phyloP scores from a whole-genome alignment of 805 yeast genomes.

The Candida vaughaniae region DNA sequence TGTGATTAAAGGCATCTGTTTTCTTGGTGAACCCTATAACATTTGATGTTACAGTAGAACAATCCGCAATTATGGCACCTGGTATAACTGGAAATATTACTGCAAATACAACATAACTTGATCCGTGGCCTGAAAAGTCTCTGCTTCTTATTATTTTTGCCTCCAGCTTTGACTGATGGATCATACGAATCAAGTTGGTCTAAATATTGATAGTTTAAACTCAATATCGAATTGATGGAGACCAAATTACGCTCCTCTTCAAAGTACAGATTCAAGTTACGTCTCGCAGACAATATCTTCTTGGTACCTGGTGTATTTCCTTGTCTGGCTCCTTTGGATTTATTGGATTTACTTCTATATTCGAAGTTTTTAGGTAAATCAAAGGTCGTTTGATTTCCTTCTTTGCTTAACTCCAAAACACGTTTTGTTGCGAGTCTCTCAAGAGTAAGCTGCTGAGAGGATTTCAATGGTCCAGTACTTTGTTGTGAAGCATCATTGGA shows the following conservation, averaged over 20 bases:
- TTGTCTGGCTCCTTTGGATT: constrained; percentile 18
- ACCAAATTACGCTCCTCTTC: constrained; percentile 46
- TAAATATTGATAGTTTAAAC: constrained; percentile 39
- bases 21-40: constrained; percentile 39
- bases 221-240: constrained; percentile 41
- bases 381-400: constrained; percentile 27
- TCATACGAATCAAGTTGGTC: constrained; percentile 28
- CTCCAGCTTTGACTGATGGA: constrained; percentile 13
- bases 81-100: constrained; percentile 34
- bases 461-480: constrained; percentile 36
- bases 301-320: constrained; percentile 47
- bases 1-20: constrained; percentile 45
- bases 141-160: constrained; percentile 13
- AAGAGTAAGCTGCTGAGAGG: constrained; percentile 42
- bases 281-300: constrained; percentile 39
- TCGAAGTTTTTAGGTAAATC: constrained; percentile 43
- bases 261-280: constrained; percentile 44
- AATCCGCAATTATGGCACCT: constrained; percentile 41
- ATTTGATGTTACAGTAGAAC: constrained; percentile 39
- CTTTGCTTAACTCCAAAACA: constrained; percentile 34
- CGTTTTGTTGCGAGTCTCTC: constrained; percentile 39
- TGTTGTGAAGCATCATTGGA: constrained; percentile 22
- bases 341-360: constrained; percentile 26
- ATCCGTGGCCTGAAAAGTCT: constrained; percentile 29
- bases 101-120: constrained; percentile 42